Percentiles rank a stretch among this genome's conserved stretches.
These are phyloP conservation scores for Penicillium sp. DNA, from an alignment of 2,329 filamentous ascomycete species.

Conservation along the genomic window DNA sequence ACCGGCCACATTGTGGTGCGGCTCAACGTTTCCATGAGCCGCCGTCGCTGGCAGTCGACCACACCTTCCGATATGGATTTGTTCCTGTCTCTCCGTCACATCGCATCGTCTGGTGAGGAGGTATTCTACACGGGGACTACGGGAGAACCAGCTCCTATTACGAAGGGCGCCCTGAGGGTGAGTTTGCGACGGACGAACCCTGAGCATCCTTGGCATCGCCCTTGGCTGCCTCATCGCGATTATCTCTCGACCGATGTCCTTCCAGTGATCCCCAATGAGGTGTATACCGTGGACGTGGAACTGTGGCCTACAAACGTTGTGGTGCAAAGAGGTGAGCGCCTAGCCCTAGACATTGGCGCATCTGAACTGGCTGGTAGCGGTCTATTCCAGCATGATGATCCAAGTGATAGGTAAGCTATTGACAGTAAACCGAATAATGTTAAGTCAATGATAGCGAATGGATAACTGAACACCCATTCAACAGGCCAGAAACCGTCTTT, in stretches of 20 bases:
- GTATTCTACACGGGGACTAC: constrained; percentile 61
- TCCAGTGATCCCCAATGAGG: constrained; percentile 54
- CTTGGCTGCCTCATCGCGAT: constrained; percentile 55
- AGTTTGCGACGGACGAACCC: constrained; percentile 54
- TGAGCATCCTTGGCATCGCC: constrained; percentile 48
- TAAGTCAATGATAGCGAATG: too few species aligned
- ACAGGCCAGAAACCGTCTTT: too few species aligned
- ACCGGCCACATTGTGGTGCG: constrained; percentile 70
- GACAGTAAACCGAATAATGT: too few species aligned
- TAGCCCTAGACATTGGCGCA: too few species aligned
- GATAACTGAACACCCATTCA: too few species aligned
- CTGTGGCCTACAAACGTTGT: constrained; percentile 46
- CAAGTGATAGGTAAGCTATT: too few species aligned
- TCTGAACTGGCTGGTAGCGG: too few species aligned
- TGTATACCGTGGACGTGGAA: constrained; percentile 56
- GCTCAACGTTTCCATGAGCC: constrained; percentile 62
- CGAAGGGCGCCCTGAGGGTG: constrained; percentile 60
- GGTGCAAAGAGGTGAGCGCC: constrained; percentile 37
- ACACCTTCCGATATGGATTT: constrained; percentile 57
- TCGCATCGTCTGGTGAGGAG: constrained; percentile 56
- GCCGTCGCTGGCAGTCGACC: constrained; percentile 39
- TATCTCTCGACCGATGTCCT: constrained; percentile 54
- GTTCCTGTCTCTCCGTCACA: constrained; percentile 60
- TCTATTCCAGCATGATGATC: too few species aligned
- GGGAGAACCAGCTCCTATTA: constrained; percentile 58